Conservation (phyloP, 257 asterid species). For the Salvia hispanica region DNA sequence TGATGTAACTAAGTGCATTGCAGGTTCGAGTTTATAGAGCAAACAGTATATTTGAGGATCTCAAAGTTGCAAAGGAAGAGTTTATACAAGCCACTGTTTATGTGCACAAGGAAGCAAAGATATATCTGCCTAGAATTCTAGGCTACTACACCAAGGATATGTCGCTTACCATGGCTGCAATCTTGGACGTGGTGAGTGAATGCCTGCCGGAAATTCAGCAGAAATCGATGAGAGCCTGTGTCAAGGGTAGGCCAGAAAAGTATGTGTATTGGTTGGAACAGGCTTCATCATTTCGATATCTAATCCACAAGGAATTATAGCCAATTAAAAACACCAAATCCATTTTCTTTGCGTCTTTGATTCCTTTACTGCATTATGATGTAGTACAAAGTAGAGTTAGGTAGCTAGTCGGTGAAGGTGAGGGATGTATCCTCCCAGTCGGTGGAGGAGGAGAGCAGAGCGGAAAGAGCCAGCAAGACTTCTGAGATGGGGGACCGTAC, state of each 20-base stretch:
- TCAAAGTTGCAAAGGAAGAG: slow-evolving; percentile 76
- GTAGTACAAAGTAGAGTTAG: too few species aligned
- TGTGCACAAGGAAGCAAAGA: slow-evolving; percentile 60
- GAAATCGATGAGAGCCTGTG: slow-evolving; percentile 48
- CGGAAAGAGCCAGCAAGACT: slow-evolving; percentile 46
- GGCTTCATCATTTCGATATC: slow-evolving; percentile 65
- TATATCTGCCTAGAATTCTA: slow-evolving; percentile 68
- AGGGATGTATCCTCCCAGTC: too few species aligned
- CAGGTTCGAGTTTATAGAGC: slow-evolving; percentile 80
- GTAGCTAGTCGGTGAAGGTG: too few species aligned
- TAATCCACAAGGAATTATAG: slow-evolving; percentile 57
- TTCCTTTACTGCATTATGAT: too few species aligned
- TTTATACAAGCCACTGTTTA: slow-evolving; percentile 59
- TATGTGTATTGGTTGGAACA: slow-evolving; percentile 68
- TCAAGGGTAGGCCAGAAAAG: slow-evolving; percentile 63
- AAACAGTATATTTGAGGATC: slow-evolving; percentile 62
- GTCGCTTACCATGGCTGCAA: slow-evolving; percentile 55
- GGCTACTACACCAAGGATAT: slow-evolving; percentile 69
- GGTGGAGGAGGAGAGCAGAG: background rate
- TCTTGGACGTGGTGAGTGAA: slow-evolving; percentile 54
- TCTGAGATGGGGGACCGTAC: slow-evolving; percentile 44
- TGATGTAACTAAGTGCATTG: background rate
- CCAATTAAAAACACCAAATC: background rate
- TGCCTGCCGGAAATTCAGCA: slow-evolving; percentile 58
- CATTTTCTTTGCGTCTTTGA: background rate